phyloP scores from a whole-genome alignment of 2,329 filamentous ascomycete species.

The Talaromyces sp. region DNA sequence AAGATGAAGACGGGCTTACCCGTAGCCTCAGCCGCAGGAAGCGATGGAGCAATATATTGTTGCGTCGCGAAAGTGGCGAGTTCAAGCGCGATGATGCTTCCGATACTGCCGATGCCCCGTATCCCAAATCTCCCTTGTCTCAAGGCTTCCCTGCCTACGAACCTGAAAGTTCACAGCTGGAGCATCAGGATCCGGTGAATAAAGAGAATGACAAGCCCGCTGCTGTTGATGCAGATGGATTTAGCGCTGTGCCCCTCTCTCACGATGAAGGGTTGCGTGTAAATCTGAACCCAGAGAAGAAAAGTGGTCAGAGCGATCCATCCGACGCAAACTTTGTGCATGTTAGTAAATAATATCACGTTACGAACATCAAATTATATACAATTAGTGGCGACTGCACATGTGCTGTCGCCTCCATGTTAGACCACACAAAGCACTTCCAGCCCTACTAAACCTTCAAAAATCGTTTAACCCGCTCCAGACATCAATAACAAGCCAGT shows the following conservation, averaged over 20 bases:
- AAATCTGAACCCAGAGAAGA: conserved; percentile 9
- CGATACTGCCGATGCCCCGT: conserved; percentile 24
- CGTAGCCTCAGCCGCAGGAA: conserved; percentile 39
- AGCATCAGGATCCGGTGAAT: not conserved
- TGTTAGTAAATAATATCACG: no score
- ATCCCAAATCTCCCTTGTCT: conserved; percentile 37
- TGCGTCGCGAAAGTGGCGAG: conserved; percentile 38
- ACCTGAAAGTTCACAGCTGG: conserved; percentile 4
- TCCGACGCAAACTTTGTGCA: not conserved
- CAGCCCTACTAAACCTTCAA: no score
- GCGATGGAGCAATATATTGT: conserved; percentile 42
- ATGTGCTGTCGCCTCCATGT: no score
- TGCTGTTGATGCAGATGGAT: conserved; percentile 20
- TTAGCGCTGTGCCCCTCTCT: conserved; percentile 19
- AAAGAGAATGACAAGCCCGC: conserved; percentile 6
- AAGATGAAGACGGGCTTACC: conserved; percentile 30
- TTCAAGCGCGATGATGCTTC: conserved; percentile 24
- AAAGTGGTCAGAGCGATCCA: not conserved
- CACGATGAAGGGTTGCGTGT: conserved; percentile 18
- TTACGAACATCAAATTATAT: no score
- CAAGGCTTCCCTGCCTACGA: conserved; percentile 30
- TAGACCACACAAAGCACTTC: no score
- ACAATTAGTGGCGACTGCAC: no score
- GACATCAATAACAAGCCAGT: no score
- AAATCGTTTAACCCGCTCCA: no score